Evolutionary conservation across 257 asterid species (phyloP).

Genomic region (Nicotiana tomentosiformis): DNA sequence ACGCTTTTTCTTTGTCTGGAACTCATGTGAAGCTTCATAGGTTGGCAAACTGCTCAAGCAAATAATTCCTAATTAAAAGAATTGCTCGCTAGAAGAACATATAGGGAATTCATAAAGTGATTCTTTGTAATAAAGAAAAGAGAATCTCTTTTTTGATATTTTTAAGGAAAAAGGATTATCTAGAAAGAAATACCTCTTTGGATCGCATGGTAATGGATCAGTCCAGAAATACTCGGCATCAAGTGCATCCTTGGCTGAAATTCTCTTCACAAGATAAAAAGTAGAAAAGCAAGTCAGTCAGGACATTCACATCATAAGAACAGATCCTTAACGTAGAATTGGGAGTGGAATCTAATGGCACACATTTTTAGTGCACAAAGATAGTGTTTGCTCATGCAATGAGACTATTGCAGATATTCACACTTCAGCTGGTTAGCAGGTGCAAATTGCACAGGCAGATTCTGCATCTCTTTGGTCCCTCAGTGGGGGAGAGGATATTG

Average conservation of each 20-base stretch:
- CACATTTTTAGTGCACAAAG: background rate
- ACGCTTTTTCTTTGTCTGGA: slow-evolving; percentile 90
- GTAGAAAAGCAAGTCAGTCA: background rate
- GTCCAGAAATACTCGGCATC: slow-evolving; percentile 97
- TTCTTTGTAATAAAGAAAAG: background rate
- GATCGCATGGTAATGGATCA: slow-evolving; percentile 96
- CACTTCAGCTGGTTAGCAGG: background rate
- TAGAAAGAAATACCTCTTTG: slow-evolving; percentile 47
- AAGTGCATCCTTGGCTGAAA: slow-evolving; percentile 88
- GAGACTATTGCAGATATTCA: background rate
- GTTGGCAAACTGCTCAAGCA: slow-evolving; percentile 70
- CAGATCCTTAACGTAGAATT: background rate
- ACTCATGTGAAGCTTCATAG: slow-evolving; percentile 93
- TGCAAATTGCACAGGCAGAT: background rate
- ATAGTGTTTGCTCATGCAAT: background rate
- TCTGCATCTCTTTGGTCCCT: background rate
- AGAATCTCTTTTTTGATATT: background rate
- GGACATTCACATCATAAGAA: background rate
- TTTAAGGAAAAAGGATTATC: background rate
- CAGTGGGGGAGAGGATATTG: background rate
- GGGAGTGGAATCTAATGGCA: background rate
- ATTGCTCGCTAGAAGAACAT: background rate
- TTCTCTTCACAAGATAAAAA: slow-evolving; percentile 48
- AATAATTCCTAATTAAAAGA: background rate
- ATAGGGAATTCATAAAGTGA: background rate